phyloP scores from a whole-genome alignment of 306 rosid species.

The Prosopis cineraria region DNA sequence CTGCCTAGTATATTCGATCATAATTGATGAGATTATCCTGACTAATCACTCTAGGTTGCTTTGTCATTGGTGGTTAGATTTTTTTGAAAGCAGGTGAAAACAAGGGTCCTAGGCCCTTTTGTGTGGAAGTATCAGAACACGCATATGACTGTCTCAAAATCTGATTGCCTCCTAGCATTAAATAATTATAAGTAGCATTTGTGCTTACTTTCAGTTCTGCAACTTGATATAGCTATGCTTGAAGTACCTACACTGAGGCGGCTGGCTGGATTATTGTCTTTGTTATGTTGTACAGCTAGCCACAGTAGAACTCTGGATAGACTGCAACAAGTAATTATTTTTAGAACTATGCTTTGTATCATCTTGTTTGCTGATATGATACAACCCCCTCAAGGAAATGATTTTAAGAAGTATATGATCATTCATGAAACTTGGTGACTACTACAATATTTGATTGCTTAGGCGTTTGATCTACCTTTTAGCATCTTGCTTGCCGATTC shows the following conservation, averaged over 20 bases:
- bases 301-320: not conserved
- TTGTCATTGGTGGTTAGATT: not conserved
- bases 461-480: not conserved
- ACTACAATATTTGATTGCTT: slow-evolving; percentile 14
- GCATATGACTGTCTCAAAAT: not conserved
- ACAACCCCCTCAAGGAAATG: not conserved
- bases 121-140: not conserved
- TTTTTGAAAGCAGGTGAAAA: not conserved
- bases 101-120: not conserved
- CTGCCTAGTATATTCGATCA: not conserved
- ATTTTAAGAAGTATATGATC: not conserved
- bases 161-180: not conserved
- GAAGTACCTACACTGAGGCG: not conserved
- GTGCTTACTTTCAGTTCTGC: not conserved
- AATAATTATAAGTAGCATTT: not conserved
- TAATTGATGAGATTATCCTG: not conserved
- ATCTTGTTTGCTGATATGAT: not conserved
- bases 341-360: not conserved
- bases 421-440: not conserved
- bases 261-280: not conserved
- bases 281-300: not conserved
- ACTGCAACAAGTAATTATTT: not conserved
- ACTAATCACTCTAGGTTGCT: not conserved
- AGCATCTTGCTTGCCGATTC: not conserved
- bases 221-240: slow-evolving; percentile 1